Percentiles rank a stretch among this genome's conserved stretches.
Evolutionary conservation across 306 rosid species (phyloP).

Genomic region (Rubus parviflorus): DNA sequence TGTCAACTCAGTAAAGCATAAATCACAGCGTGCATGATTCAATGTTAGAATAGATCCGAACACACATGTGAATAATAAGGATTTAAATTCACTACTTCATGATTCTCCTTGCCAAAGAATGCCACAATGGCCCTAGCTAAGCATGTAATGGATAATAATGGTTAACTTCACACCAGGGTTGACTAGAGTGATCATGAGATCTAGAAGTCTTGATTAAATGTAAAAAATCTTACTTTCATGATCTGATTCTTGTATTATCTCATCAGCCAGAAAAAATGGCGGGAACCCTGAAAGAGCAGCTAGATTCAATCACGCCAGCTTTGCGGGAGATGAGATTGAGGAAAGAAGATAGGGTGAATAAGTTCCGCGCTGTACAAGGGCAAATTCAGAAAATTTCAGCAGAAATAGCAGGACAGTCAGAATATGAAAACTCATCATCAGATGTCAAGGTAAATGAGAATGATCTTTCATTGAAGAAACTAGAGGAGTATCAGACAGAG

Average conservation of each 20-base stretch:
- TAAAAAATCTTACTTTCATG: conserved; percentile 1
- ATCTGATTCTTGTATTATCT: conserved; percentile 31
- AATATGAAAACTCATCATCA: conserved; percentile 35
- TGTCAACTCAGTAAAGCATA: neutral
- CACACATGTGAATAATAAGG: neutral
- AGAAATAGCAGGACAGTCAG: conserved; percentile 76
- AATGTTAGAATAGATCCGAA: neutral
- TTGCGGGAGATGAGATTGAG: conserved; percentile 74
- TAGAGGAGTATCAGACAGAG: conserved; percentile 79
- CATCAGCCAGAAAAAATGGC: conserved; percentile 87
- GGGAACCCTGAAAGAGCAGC: conserved; percentile 87
- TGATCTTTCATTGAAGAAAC: conserved; percentile 83
- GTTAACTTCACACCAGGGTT: neutral
- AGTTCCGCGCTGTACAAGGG: conserved; percentile 69
- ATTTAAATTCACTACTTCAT: neutral
- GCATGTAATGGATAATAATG: neutral
- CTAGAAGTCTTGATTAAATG: neutral
- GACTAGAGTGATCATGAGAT: neutral
- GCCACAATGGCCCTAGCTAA: neutral
- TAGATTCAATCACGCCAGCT: conserved; percentile 91
- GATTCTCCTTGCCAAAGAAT: neutral
- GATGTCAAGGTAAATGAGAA: conserved; percentile 60
- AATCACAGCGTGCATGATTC: neutral
- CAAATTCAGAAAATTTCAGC: conserved; percentile 77
- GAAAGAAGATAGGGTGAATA: conserved; percentile 85